A percentile compares a stretch with the other conserved stretches of the same genome.
phyloP scores from a whole-genome alignment of 108 stramenopile genomes.

The Fragilariopsis cylindrus region DNA sequence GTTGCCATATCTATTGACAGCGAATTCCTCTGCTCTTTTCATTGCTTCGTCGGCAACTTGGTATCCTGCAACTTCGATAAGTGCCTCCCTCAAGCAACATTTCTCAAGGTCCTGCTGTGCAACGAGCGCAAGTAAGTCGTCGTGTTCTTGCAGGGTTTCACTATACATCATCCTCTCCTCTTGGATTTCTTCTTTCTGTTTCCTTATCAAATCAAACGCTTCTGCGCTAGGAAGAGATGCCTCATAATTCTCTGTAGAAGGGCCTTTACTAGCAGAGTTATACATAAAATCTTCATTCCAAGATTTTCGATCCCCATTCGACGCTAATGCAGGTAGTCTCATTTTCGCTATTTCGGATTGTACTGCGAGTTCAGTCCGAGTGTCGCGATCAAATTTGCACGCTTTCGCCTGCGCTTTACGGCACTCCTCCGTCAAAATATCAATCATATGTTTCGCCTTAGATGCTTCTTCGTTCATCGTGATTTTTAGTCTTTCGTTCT shows the following conservation, averaged over 20 bases:
- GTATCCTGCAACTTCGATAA: constrained; percentile 31
- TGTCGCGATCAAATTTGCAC: constrained; percentile 51
- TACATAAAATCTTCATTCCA: background rate
- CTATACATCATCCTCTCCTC: constrained; percentile 66
- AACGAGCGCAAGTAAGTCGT: constrained; percentile 68
- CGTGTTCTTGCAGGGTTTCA: constrained; percentile 66
- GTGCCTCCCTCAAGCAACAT: constrained; percentile 36
- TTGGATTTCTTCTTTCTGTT: constrained; percentile 56
- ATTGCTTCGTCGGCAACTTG: constrained; percentile 45
- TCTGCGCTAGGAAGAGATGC: constrained; percentile 16
- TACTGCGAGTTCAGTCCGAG: constrained; percentile 56
- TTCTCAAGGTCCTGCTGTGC: constrained; percentile 51
- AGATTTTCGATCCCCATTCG: constrained; percentile 8
- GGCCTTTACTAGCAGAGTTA: background rate
- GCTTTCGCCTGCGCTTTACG: constrained; percentile 33
- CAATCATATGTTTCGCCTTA: constrained; percentile 30
- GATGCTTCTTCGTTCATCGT: constrained; percentile 31
- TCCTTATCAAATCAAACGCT: constrained; percentile 49
- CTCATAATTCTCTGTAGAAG: constrained; percentile 7
- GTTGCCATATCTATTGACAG: constrained; percentile 38
- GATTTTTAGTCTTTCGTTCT: constrained; percentile 33
- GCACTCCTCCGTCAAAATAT: constrained; percentile 39
- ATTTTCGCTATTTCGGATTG: constrained; percentile 53
- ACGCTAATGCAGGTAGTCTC: background rate
- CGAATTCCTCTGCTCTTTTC: constrained; percentile 40